Percentiles rank a stretch among this genome's conserved stretches.
Conservation (phyloP, 169 alveolate genomes). For the Plasmodium sp. region DNA sequence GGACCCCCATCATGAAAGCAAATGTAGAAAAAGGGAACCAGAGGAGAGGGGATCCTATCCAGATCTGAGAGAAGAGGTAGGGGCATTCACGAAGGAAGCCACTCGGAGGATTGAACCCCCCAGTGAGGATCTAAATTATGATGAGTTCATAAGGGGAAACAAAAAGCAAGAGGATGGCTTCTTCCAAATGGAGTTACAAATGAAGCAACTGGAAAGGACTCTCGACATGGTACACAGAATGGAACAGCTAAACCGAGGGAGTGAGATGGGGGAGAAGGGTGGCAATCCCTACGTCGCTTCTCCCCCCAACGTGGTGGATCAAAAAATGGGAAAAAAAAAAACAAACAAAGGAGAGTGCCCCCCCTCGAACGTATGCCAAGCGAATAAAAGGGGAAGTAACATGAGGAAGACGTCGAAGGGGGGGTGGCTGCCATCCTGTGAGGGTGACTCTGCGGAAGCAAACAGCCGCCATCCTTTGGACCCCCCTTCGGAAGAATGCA, state of each 20-base stretch:
- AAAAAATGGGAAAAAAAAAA: neutral
- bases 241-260: neutral
- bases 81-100: neutral
- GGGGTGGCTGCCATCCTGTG: neutral
- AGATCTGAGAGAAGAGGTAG: neutral
- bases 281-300: neutral
- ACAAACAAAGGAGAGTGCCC: neutral
- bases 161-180: neutral
- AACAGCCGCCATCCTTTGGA: neutral
- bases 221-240: constrained; percentile 1
- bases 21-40: neutral
- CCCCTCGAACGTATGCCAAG: neutral
- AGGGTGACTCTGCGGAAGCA: neutral
- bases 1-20: neutral
- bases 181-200: constrained; percentile 3
- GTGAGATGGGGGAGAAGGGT: neutral
- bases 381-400: neutral
- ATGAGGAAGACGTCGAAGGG: neutral
- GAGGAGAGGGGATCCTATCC: neutral
- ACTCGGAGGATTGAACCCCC: neutral
- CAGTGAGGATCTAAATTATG: constrained; percentile 44
- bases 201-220: constrained; percentile 19
- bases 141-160: constrained; percentile 27
- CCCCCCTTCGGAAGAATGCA: neutral
- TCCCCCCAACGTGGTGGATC: neutral